Conservation (phyloP, 2,329 filamentous ascomycete species). For the Claviceps sp. region DNA sequence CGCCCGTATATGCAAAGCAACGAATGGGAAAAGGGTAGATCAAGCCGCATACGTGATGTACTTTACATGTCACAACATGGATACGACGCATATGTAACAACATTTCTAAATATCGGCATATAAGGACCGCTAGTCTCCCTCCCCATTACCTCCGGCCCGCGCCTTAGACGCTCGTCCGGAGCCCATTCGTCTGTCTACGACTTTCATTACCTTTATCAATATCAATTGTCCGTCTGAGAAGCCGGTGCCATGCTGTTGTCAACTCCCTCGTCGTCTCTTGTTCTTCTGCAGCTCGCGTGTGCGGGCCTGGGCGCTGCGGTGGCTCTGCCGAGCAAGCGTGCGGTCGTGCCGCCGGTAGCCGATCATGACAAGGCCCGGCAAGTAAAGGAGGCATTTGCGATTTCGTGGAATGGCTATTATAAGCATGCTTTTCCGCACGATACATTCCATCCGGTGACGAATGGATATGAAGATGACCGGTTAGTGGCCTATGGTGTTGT, state of each 20-base stretch:
- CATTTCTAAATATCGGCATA: background rate
- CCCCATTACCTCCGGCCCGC: background rate
- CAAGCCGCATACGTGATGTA: background rate
- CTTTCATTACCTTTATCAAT: no score
- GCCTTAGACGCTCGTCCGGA: background rate
- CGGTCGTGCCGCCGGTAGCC: slow-evolving; percentile 8
- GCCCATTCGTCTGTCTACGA: background rate
- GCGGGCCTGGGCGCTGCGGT: background rate
- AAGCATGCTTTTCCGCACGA: slow-evolving; percentile 66
- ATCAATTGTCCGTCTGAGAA: no score
- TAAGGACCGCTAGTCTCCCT: background rate
- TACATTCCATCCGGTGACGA: slow-evolving; percentile 56
- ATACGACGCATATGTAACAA: no score
- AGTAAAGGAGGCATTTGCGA: slow-evolving; percentile 55
- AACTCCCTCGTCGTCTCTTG: background rate
- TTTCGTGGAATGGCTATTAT: slow-evolving; percentile 61
- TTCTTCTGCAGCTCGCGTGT: slow-evolving; percentile 6
- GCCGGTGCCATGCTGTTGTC: slow-evolving; percentile 5
- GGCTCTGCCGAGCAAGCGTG: slow-evolving; percentile 5
- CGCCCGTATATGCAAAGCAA: background rate
- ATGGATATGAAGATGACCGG: slow-evolving; percentile 56
- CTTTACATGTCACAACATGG: no score
- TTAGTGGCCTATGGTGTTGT: slow-evolving; percentile 21
- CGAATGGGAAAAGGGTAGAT: background rate
- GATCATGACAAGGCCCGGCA: slow-evolving; percentile 37